A percentile compares a stretch with the other conserved stretches of the same genome.
phyloP scores from a whole-genome alignment of 306 rosid species.

The Casuarina glauca region DNA sequence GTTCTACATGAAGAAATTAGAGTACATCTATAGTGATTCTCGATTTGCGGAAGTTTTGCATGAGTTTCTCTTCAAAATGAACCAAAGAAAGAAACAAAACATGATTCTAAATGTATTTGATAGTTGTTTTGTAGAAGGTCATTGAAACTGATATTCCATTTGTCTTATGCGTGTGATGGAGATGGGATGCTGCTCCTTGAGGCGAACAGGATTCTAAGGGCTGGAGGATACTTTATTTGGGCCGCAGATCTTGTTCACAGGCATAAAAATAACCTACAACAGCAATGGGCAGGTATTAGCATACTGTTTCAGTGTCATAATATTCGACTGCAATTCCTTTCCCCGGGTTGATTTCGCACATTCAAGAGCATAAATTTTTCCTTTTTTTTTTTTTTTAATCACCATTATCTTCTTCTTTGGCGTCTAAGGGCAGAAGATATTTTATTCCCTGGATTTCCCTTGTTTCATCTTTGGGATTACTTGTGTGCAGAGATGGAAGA shows the following conservation, averaged over 20 bases:
- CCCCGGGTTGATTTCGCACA: slow-evolving; percentile 11
- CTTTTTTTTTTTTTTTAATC: background rate
- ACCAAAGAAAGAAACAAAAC: background rate
- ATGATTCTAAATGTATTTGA: slow-evolving; percentile 14
- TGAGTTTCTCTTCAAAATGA: slow-evolving; percentile 3
- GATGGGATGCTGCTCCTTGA: slow-evolving; percentile 92
- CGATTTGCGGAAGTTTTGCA: background rate
- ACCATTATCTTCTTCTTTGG: slow-evolving; percentile 6
- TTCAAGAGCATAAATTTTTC: background rate
- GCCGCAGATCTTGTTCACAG: slow-evolving; percentile 89
- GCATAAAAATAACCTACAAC: slow-evolving; percentile 63
- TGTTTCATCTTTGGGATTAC: slow-evolving; percentile 23
- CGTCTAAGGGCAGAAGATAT: slow-evolving; percentile 15
- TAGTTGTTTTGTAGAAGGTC: slow-evolving; percentile 11
- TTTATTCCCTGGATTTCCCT: slow-evolving; percentile 12
- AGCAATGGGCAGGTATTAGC: slow-evolving; percentile 83
- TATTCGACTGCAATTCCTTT: slow-evolving; percentile 4
- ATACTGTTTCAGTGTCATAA: background rate
- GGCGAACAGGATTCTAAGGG: slow-evolving; percentile 81
- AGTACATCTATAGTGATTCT: slow-evolving; percentile 5
- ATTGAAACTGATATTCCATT: slow-evolving; percentile 32
- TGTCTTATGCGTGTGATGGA: slow-evolving; percentile 41
- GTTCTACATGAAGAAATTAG: background rate
- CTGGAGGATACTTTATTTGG: slow-evolving; percentile 91
- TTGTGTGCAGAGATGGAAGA: slow-evolving; percentile 65